phyloP scores from a whole-genome alignment of 805 yeast genomes.

The Ogataea philodendri region DNA sequence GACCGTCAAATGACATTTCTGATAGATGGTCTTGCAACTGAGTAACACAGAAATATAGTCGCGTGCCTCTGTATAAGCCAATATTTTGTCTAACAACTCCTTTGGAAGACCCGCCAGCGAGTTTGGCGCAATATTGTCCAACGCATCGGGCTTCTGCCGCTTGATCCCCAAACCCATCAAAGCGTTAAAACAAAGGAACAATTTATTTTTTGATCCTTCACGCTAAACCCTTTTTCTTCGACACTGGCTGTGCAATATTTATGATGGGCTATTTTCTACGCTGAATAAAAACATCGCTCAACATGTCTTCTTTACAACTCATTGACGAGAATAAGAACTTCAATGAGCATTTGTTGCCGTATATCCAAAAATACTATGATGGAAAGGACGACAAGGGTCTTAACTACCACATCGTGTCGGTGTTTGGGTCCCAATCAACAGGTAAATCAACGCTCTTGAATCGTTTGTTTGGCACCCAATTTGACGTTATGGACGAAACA shows the following conservation, averaged over 20 bases:
- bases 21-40: slow-evolving; percentile 19
- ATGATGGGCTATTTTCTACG: slow-evolving; percentile 1
- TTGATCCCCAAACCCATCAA: slow-evolving; percentile 5
- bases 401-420: slow-evolving; percentile 87
- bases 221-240: slow-evolving; percentile 6
- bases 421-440: slow-evolving; percentile 95
- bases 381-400: slow-evolving; percentile 48
- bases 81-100: slow-evolving; percentile 26
- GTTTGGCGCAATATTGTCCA: too few species aligned
- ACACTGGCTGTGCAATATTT: slow-evolving; percentile 7
- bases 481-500: slow-evolving; percentile 90
- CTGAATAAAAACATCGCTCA: slow-evolving; percentile 2
- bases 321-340: slow-evolving; percentile 61
- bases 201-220: slow-evolving; percentile 8
- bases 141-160: too few species aligned
- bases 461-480: slow-evolving; percentile 77
- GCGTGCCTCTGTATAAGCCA: slow-evolving; percentile 11
- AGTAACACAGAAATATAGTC: slow-evolving; percentile 22
- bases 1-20: slow-evolving; percentile 21
- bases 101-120: slow-evolving; percentile 22
- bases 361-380: slow-evolving; percentile 31
- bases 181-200: slow-evolving; percentile 7
- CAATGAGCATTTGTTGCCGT: slow-evolving; percentile 36
- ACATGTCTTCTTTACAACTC: slow-evolving; percentile 49
- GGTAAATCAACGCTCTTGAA: slow-evolving; percentile 94